Conservation (phyloP, 2,329 filamentous ascomycete genomes). For the Aspergillus quadrilineatus region DNA sequence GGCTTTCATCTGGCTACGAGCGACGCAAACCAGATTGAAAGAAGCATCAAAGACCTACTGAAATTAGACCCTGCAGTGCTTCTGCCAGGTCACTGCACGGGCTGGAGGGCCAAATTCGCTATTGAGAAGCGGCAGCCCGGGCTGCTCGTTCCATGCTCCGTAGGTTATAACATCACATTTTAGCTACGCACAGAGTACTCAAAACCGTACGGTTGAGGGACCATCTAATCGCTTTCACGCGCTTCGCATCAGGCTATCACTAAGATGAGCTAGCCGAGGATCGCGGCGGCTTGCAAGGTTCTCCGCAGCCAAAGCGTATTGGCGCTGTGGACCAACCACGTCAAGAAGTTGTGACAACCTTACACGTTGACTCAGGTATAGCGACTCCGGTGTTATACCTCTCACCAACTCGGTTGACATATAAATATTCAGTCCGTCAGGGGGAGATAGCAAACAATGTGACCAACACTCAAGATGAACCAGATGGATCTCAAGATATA, state of each 20-base stretch:
- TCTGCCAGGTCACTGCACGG: slow-evolving; percentile 57
- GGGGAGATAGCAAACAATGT: neutral
- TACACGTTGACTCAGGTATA: slow-evolving; percentile 2
- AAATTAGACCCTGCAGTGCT: slow-evolving; percentile 49
- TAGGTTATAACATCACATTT: slow-evolving; percentile 47
- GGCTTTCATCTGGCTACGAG: slow-evolving; percentile 56
- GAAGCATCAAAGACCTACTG: slow-evolving; percentile 51
- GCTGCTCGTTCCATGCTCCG: slow-evolving; percentile 51
- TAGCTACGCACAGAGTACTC: slow-evolving; percentile 19
- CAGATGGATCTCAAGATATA: neutral
- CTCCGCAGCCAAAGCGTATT: neutral
- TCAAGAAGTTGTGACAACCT: neutral
- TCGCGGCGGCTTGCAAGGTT: slow-evolving; percentile 1
- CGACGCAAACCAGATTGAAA: slow-evolving; percentile 44
- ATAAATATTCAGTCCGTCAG: neutral
- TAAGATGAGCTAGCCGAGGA: slow-evolving; percentile 1
- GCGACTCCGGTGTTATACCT: neutral
- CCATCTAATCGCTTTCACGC: neutral
- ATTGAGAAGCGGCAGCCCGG: slow-evolving; percentile 55
- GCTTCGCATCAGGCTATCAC: neutral
- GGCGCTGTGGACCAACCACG: slow-evolving; percentile 1
- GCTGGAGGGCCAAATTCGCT: slow-evolving; percentile 55
- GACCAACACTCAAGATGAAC: neutral
- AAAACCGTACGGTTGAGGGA: neutral
- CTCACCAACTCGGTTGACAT: neutral